Evolutionary conservation across 345 rosid species (phyloP).

Genomic region (Zanthoxylum bungeanum): DNA sequence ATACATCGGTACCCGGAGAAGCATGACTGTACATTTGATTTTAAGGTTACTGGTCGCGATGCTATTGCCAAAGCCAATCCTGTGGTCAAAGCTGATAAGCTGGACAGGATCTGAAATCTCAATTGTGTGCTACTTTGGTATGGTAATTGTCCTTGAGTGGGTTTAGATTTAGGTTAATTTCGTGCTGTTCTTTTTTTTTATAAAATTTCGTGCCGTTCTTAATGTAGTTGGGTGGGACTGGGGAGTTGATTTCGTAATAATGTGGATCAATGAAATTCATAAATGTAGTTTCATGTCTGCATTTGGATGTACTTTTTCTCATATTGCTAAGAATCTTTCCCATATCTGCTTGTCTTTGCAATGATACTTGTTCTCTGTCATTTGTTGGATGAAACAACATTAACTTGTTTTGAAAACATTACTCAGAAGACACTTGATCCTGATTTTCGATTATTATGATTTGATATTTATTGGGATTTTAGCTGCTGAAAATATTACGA

Average conservation of each 20-base stretch:
- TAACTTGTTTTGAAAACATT: background rate
- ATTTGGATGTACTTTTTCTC: background rate
- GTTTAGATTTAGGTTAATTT: conserved; percentile 4
- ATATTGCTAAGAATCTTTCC: background rate
- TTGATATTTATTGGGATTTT: no score
- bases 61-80: conserved; percentile 81
- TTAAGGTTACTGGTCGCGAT: conserved; percentile 62
- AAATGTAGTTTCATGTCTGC: conserved; percentile 10
- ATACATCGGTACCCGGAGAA: conserved; percentile 80
- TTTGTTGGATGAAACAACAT: background rate
- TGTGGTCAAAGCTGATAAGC: conserved; percentile 66
- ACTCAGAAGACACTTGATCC: background rate
- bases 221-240: background rate
- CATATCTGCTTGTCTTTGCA: background rate
- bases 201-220: conserved; percentile 5
- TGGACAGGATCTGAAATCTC: conserved; percentile 62
- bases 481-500: background rate
- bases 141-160: background rate
- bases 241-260: conserved; percentile 28
- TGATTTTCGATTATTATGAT: background rate
- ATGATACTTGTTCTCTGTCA: background rate
- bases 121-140: conserved; percentile 6
- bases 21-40: conserved; percentile 71
- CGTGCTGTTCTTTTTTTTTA: background rate
- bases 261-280: conserved; percentile 30